Conservation (phyloP, 1,284 basidiomycete genomes). For the Megacollybia platyphylla region DNA sequence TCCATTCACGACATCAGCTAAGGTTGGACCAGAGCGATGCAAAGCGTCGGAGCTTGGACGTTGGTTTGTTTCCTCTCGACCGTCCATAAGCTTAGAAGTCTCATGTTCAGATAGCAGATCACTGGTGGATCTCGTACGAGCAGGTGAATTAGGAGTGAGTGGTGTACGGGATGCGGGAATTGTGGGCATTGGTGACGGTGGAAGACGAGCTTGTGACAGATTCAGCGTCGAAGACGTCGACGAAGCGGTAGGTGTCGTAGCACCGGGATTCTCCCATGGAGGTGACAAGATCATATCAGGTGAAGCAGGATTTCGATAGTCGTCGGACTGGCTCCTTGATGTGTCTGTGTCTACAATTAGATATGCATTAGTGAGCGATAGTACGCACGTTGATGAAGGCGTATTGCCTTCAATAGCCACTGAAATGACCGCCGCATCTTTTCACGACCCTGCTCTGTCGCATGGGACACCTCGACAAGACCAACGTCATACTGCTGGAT, state of each 20-base stretch:
- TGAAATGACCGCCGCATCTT: constrained; percentile 58
- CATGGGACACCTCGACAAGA: constrained; percentile 50
- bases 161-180: constrained; percentile 19
- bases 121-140: constrained; percentile 40
- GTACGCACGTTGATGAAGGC: constrained; percentile 38
- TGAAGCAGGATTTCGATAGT: constrained; percentile 59
- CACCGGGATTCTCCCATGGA: constrained; percentile 39
- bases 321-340: constrained; percentile 19
- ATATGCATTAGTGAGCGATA: constrained; percentile 4
- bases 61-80: constrained; percentile 8
- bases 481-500: constrained; percentile 49
- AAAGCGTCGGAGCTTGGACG: constrained; percentile 3
- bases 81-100: constrained; percentile 29
- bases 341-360: constrained; percentile 13
- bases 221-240: constrained; percentile 22
- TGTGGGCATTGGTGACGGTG: constrained; percentile 17
- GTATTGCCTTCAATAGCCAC: constrained; percentile 49
- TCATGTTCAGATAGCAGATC: constrained; percentile 32
- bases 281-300: constrained; percentile 40
- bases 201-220: constrained; percentile 17
- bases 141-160: constrained; percentile 24
- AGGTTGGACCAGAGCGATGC: constrained; percentile 1
- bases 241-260: constrained; percentile 35
- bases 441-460: constrained; percentile 36
- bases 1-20: constrained; percentile 9